A percentile compares a stretch with the other conserved stretches of the same genome.
phyloP scores from a whole-genome alignment of 805 yeast species.

The Priceomyces castillae region DNA sequence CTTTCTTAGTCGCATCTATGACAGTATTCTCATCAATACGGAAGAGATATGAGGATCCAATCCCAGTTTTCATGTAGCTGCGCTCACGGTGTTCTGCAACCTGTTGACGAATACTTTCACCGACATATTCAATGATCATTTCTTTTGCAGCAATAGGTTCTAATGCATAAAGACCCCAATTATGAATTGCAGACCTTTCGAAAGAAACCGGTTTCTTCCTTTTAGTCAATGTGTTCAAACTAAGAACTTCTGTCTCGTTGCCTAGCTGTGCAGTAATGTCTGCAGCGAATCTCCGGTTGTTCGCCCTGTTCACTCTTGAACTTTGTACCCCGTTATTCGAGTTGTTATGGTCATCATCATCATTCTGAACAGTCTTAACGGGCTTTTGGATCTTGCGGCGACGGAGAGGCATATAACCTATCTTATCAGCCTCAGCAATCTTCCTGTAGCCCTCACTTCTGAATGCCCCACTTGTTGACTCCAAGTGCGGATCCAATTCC shows the following conservation, averaged over 20 bases:
- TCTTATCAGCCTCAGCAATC: constrained; percentile 69
- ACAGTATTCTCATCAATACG: constrained; percentile 92
- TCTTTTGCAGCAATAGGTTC: constrained; percentile 95
- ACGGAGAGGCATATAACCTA: constrained; percentile 74
- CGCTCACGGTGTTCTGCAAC: constrained; percentile 92
- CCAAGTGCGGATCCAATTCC: constrained; percentile 28
- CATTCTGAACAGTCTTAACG: constrained; percentile 69
- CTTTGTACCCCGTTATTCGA: constrained; percentile 43
- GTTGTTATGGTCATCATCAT: constrained; percentile 35
- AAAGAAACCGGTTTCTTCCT: constrained; percentile 93
- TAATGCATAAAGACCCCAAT: constrained; percentile 96
- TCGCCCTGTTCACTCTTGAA: constrained; percentile 83
- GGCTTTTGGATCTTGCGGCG: constrained; percentile 67
- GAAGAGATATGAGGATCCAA: constrained; percentile 91
- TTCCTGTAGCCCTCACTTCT: constrained; percentile 71
- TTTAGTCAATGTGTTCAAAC: constrained; percentile 82
- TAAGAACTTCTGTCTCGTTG: constrained; percentile 75
- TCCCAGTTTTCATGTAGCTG: constrained; percentile 82
- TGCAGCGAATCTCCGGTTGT: constrained; percentile 83
- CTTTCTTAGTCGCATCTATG: constrained; percentile 94
- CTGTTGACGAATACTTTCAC: constrained; percentile 89
- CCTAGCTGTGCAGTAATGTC: constrained; percentile 84
- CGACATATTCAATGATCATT: constrained; percentile 97
- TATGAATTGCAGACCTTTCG: constrained; percentile 95
- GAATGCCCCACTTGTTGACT: constrained; percentile 56